Evolutionary conservation across 2,329 filamentous ascomycete genomes (phyloP).

Genomic region (Verticillium nonalfalfae): DNA sequence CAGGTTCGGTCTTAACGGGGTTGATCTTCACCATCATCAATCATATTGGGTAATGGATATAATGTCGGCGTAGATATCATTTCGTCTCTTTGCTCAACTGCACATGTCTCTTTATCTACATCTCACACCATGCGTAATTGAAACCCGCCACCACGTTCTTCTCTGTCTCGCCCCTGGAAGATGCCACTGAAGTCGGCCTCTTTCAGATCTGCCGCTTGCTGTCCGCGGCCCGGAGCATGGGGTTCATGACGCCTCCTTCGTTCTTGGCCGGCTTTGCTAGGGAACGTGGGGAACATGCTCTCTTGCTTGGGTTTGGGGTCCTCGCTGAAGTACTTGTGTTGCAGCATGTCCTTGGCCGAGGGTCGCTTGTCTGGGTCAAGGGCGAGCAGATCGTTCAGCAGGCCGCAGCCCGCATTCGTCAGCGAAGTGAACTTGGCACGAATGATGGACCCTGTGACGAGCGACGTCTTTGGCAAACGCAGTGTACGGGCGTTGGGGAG

Average conservation of each 20-base stretch:
- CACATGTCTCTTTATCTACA: background rate
- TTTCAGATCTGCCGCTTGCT: constrained; percentile 50
- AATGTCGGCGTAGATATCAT: background rate
- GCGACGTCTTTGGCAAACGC: constrained; percentile 50
- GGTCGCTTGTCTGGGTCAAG: constrained; percentile 70
- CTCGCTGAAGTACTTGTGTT: constrained; percentile 80
- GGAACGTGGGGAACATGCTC: constrained; percentile 94
- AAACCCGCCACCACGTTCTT: constrained; percentile 61
- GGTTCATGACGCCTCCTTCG: constrained; percentile 66
- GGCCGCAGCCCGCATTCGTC: constrained; percentile 63
- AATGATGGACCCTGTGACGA: constrained; percentile 45
- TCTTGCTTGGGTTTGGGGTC: constrained; percentile 85
- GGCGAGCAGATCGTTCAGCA: constrained; percentile 65
- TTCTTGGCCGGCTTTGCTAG: constrained; percentile 90
- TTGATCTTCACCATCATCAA: background rate
- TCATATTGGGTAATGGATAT: background rate
- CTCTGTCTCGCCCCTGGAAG: constrained; percentile 59
- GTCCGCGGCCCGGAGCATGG: constrained; percentile 74
- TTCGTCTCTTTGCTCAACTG: background rate
- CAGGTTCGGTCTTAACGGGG: background rate
- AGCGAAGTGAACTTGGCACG: constrained; percentile 76
- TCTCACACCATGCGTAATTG: constrained; percentile 52
- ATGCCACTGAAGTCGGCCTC: constrained; percentile 64
- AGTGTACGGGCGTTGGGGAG: constrained; percentile 82
- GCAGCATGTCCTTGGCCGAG: constrained; percentile 65